These are phyloP conservation scores for Xylaria longipes DNA, from an alignment of 495 filamentous ascomycete species.

Conservation along the genomic window DNA sequence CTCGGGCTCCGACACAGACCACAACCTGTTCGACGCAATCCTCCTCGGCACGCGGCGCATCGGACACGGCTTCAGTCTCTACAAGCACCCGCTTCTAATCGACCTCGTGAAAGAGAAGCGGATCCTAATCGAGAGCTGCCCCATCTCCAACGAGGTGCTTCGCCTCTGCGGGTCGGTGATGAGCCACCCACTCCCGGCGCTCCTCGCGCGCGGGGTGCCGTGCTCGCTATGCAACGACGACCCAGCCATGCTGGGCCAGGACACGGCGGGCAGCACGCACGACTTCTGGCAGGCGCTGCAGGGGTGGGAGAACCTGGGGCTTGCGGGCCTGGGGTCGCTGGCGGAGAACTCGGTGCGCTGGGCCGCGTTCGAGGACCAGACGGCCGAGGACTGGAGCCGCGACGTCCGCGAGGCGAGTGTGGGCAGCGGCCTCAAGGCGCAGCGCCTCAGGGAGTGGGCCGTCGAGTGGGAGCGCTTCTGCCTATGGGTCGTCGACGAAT, in stretches of 20 bases:
- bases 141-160: slow-evolving; percentile 83
- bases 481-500: slow-evolving; percentile 85
- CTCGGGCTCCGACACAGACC: slow-evolving; percentile 74
- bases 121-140: slow-evolving; percentile 87
- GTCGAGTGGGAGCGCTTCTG: slow-evolving; percentile 89
- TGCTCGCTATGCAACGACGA: slow-evolving; percentile 85
- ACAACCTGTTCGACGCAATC: slow-evolving; percentile 90
- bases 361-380: slow-evolving; percentile 85
- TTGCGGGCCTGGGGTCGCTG: slow-evolving; percentile 81
- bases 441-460: slow-evolving; percentile 77
- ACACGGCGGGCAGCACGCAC: slow-evolving; percentile 76
- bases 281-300: slow-evolving; percentile 94
- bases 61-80: slow-evolving; percentile 85
- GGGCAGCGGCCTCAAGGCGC: slow-evolving; percentile 74
- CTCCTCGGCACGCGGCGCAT: slow-evolving; percentile 87
- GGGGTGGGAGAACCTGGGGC: slow-evolving; percentile 82
- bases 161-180: slow-evolving; percentile 77
- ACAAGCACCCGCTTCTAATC: slow-evolving; percentile 88
- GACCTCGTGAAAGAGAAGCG: slow-evolving; percentile 86
- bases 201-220: slow-evolving; percentile 83
- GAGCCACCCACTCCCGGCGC: slow-evolving; percentile 79
- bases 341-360: slow-evolving; percentile 92
- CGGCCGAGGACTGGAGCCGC: slow-evolving; percentile 67
- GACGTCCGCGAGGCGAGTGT: slow-evolving; percentile 75
- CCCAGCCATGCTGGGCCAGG: slow-evolving; percentile 80